A percentile compares a stretch with the other conserved stretches of the same genome.
These are phyloP conservation scores for Catharanthus roseus DNA, from an alignment of 257 asterid genomes.

Conservation along the genomic window DNA sequence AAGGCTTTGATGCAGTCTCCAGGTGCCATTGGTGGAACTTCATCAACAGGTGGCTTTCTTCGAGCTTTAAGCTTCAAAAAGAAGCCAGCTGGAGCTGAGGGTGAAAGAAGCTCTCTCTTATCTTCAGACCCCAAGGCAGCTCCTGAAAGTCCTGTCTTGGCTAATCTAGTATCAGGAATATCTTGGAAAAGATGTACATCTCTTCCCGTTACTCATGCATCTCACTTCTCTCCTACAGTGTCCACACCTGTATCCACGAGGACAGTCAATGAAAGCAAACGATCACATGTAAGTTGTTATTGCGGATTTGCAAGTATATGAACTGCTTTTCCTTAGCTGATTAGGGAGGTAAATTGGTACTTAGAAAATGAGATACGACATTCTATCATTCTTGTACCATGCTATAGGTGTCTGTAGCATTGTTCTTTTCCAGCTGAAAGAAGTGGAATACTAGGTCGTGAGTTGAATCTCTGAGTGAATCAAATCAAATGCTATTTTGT, in stretches of 20 bases:
- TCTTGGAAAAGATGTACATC: slow-evolving; percentile 67
- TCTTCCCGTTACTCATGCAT: slow-evolving; percentile 71
- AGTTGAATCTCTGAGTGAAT: not conserved
- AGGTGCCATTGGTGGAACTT: slow-evolving; percentile 23
- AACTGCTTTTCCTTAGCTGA: slow-evolving; percentile 7
- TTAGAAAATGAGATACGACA: not conserved
- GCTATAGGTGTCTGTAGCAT: not conserved
- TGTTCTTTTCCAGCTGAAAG: not conserved
- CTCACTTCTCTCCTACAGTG: slow-evolving; percentile 49
- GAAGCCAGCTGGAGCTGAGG: slow-evolving; percentile 28
- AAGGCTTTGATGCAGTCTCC: slow-evolving; percentile 35
- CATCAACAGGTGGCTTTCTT: slow-evolving; percentile 51
- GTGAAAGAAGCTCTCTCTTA: slow-evolving; percentile 70
- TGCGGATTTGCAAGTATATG: not conserved
- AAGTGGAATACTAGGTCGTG: not conserved
- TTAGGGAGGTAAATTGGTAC: not conserved
- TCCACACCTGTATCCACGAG: slow-evolving; percentile 45
- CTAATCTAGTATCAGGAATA: slow-evolving; percentile 27
- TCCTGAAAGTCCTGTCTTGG: slow-evolving; percentile 48
- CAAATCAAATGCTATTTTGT: not conserved
- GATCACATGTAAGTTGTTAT: slow-evolving; percentile 42
- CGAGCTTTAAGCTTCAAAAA: slow-evolving; percentile 71
- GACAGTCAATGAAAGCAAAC: slow-evolving; percentile 46
- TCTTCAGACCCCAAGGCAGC: slow-evolving; percentile 40
- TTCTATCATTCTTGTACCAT: not conserved